A percentile compares a stretch with the other conserved stretches of the same genome.
Evolutionary conservation across 331 rosid species (phyloP).

Genomic region (Rosa hybrid): DNA sequence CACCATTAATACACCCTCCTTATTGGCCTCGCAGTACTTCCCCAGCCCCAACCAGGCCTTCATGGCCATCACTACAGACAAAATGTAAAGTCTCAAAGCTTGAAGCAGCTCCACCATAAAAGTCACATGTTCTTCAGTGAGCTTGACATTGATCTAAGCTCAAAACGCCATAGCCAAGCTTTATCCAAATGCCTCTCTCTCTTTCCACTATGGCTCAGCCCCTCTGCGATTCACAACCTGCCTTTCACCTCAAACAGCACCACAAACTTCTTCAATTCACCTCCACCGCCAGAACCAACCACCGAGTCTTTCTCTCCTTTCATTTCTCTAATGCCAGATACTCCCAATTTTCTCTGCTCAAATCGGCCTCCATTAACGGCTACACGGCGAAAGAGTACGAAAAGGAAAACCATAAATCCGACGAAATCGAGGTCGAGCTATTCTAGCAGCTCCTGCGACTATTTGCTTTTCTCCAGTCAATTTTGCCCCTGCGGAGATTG

Average conservation of each 20-base stretch:
- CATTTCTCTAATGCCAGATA: slow-evolving; percentile 25
- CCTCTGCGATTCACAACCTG: slow-evolving; percentile 41
- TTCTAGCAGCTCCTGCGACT: too few species aligned
- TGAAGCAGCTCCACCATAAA: too few species aligned
- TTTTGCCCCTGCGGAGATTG: too few species aligned
- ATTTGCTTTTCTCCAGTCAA: too few species aligned
- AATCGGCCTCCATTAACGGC: slow-evolving; percentile 66
- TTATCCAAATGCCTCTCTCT: slow-evolving; percentile 18
- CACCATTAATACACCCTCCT: too few species aligned
- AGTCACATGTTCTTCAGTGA: too few species aligned
- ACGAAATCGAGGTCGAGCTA: too few species aligned
- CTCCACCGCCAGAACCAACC: background rate
- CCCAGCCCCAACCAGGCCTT: too few species aligned
- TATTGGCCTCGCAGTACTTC: too few species aligned
- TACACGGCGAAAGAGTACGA: background rate
- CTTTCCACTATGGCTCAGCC: slow-evolving; percentile 45
- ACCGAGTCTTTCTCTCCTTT: slow-evolving; percentile 22
- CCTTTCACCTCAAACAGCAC: slow-evolving; percentile 30
- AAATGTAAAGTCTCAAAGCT: too few species aligned
- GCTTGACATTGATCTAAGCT: background rate
- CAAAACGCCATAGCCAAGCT: slow-evolving; percentile 12
- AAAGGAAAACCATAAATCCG: too few species aligned
- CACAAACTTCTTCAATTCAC: slow-evolving; percentile 25
- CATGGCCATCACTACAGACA: too few species aligned
- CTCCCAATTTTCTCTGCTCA: slow-evolving; percentile 20